Evolutionary conservation across 2,329 filamentous ascomycete genomes (phyloP).

Genomic region (Monilinia laxa): DNA sequence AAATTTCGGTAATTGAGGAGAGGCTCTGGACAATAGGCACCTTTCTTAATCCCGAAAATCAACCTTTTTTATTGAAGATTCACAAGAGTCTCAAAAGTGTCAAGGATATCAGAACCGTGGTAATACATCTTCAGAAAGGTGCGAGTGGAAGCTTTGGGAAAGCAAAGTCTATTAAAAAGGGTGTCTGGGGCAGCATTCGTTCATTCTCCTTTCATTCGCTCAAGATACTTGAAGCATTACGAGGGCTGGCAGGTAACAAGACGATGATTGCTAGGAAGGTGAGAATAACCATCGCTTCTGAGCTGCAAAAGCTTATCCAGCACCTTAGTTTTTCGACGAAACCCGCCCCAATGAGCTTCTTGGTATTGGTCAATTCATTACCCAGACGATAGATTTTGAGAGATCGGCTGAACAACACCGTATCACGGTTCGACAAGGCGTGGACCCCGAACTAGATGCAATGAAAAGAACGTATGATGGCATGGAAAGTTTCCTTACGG

Average conservation of each 20-base stretch:
- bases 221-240: slow-evolving; percentile 64
- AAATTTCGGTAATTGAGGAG: slow-evolving; percentile 65
- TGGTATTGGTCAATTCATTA: slow-evolving; percentile 68
- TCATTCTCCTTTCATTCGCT: slow-evolving; percentile 71
- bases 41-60: slow-evolving; percentile 68
- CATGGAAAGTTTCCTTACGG: slow-evolving; percentile 69
- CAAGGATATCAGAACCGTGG: slow-evolving; percentile 69
- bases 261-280: slow-evolving; percentile 56
- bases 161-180: slow-evolving; percentile 54
- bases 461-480: slow-evolving; percentile 77
- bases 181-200: slow-evolving; percentile 70
- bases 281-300: slow-evolving; percentile 23
- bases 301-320: slow-evolving; percentile 9
- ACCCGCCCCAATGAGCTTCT: slow-evolving; percentile 61
- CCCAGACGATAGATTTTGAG: slow-evolving; percentile 76
- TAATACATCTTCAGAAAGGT: slow-evolving; percentile 75
- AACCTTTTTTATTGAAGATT: slow-evolving; percentile 54
- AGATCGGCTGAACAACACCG: slow-evolving; percentile 65
- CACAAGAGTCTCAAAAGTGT: slow-evolving; percentile 65
- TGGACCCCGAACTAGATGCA: slow-evolving; percentile 73
- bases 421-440: slow-evolving; percentile 68
- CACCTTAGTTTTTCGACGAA: slow-evolving; percentile 53
- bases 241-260: slow-evolving; percentile 55
- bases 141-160: slow-evolving; percentile 52
- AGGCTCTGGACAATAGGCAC: slow-evolving; percentile 68